A percentile compares a stretch with the other conserved stretches of the same genome.
phyloP scores from a whole-genome alignment of 1,284 basidiomycete genomes.

The Entoloma clypeatum region DNA sequence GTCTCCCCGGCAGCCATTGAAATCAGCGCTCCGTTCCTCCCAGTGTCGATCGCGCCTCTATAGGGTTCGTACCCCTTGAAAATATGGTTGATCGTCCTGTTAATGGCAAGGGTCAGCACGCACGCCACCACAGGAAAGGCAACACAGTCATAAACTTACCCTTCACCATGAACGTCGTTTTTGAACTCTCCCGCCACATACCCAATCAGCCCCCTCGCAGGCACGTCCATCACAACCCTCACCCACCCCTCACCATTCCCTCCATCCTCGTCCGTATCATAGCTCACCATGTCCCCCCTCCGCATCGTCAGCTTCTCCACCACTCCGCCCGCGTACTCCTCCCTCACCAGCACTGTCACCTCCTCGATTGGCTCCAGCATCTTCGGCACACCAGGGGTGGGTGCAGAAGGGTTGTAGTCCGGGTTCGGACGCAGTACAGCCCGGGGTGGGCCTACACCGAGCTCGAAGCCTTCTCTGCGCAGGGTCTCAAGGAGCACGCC shows the following conservation, averaged over 20 bases:
- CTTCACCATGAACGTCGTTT: slow-evolving; percentile 46
- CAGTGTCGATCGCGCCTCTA: slow-evolving; percentile 40
- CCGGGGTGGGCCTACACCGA: slow-evolving; percentile 43
- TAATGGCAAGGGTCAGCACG: background rate
- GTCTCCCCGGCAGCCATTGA: slow-evolving; percentile 42
- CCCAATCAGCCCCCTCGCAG: slow-evolving; percentile 42
- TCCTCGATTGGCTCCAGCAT: slow-evolving; percentile 43
- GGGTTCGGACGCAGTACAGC: slow-evolving; percentile 44
- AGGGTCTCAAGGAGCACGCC: slow-evolving; percentile 45
- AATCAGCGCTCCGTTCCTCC: slow-evolving; percentile 42
- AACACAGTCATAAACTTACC: slow-evolving; percentile 33
- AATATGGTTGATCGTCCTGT: slow-evolving; percentile 43
- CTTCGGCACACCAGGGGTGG: slow-evolving; percentile 19
- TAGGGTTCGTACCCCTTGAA: slow-evolving; percentile 44
- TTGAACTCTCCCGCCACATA: slow-evolving; percentile 49
- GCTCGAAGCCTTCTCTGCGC: slow-evolving; percentile 43
- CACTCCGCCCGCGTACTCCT: slow-evolving; percentile 41
- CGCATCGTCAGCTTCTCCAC: slow-evolving; percentile 46
- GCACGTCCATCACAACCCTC: slow-evolving; percentile 43
- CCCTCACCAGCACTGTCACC: slow-evolving; percentile 38
- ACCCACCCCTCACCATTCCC: too few species aligned
- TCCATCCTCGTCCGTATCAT: slow-evolving; percentile 40
- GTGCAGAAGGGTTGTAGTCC: too few species aligned
- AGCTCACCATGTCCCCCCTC: slow-evolving; percentile 43
- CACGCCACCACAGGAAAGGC: background rate